Evolutionary conservation across 768 basidiomycete genomes (phyloP), one percentile per base, ranked within the genome.

Genomic region (Antrodiella citrinella): DNA sequence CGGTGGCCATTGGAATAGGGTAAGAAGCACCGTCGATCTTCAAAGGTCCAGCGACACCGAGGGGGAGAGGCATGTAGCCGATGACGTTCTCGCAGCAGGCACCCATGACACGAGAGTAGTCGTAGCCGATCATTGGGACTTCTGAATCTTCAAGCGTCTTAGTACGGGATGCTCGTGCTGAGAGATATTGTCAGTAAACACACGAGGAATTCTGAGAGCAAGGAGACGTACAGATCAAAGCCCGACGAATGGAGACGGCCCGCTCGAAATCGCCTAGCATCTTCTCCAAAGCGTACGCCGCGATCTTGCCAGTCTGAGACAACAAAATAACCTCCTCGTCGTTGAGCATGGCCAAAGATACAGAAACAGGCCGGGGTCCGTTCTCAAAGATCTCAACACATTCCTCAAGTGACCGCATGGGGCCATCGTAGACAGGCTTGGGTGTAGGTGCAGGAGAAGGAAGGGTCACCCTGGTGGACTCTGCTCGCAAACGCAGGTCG

Each of bases 81-180:
- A 98, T 81, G 46, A 99, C 96, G 66, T 99, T 98, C 70, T 99
- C 96, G 69, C 96, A 99, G 70, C 95, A 99, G 9, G 95, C 93
- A 51, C 94, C 95, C 48, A 92, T 77, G 25, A 99, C 93, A 9
- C 87, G 82, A 35, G 86, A 83, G 70, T 97, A 99, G 67, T 98
- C 94, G 66, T 96, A 99, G 64, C 84, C 71, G 19, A 76, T 62
- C 74, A 84, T 80, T 0, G 96, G 96, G 9, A 98, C 72, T 20
- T 86, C 81, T 0, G 90, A 93, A 9, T 65, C 54, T 64, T 98
- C 96, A 23, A 98, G 75, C 0, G 90, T 86, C 66, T 86, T 80
- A 0, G 91, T 96, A 23, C 68, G 65, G 2, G 91, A 91, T 1
- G 89, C 82, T 11, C 95, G 90, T 40, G 96, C 89, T 91, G 56